A percentile compares a stretch with the other conserved stretches of the same genome.
Conservation (phyloP, 2,329 filamentous ascomycete genomes). For the Anthostomella pinea region DNA sequence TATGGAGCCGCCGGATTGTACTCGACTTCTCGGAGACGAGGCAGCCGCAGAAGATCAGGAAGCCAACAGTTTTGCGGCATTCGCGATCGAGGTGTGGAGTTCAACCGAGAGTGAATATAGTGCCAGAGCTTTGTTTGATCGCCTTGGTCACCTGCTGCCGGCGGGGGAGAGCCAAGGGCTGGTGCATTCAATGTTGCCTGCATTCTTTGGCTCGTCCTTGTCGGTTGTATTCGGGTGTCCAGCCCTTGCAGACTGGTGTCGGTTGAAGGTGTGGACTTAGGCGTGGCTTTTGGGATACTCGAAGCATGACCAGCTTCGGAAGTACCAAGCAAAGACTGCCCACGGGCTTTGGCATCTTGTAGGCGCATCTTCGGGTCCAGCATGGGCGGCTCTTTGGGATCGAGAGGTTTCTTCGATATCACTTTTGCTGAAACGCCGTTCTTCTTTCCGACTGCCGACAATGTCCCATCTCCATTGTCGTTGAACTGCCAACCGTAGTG, state of each 20-base stretch:
- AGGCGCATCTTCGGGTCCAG: background rate
- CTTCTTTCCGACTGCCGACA: constrained; percentile 27
- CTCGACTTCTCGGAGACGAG: constrained; percentile 11
- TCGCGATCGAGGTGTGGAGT: constrained; percentile 9
- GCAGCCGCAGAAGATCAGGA: constrained; percentile 11
- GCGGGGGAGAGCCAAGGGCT: background rate
- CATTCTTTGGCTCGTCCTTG: background rate
- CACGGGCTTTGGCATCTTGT: too few species aligned
- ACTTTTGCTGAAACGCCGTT: constrained; percentile 11
- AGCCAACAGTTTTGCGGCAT: constrained; percentile 10
- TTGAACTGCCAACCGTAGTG: constrained; percentile 30
- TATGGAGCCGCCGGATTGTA: constrained; percentile 8
- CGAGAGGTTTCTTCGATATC: constrained; percentile 23
- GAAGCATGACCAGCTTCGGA: background rate
- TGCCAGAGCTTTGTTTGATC: constrained; percentile 10
- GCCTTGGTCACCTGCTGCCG: too few species aligned
- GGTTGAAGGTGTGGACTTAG: background rate
- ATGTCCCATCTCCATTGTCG: constrained; percentile 41
- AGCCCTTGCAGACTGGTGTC: too few species aligned
- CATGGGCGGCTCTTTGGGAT: constrained; percentile 20
- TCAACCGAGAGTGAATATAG: constrained; percentile 11
- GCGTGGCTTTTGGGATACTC: background rate
- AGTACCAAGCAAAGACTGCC: too few species aligned
- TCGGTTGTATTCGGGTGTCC: too few species aligned
- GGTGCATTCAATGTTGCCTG: background rate